Base-by-base conservation (phyloP, 441 rosid genomes). In the Brassica hybrid region DNA sequence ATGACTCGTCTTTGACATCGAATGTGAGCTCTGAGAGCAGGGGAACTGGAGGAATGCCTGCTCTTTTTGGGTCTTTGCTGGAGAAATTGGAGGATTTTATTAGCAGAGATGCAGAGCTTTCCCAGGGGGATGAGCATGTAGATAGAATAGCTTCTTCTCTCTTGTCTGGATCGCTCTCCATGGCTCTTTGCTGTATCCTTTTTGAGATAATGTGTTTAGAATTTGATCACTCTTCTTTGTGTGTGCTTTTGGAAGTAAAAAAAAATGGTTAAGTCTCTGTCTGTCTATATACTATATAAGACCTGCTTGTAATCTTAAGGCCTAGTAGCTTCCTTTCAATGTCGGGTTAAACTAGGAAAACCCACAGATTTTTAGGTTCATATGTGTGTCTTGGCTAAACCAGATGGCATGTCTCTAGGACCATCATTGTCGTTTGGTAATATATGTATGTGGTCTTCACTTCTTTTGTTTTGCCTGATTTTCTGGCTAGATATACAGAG, bases 181-280 rank as follows among this genome's bases (percentile, higher is more conserved):
- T 92, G 97, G 96, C 99, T 74, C 97, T 96, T 73, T 94, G 99
- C 73, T 94, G 98, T 96, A 94, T 96, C 99, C 97, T 90, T 6
- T 27, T 27, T n/a, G n/a, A n/a, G 30, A 27, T 4, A 4, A 27
- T 2, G 4, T 27, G 30, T 27, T 27, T 27, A 27, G 30, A 4
- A 27, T 27, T 27, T 27, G 30, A 27, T 19, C 30, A 27, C 30
- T 27, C 30, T 27, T 5, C 41, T 23, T 65, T 21, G 7, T 56
- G 18, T 18, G 10, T 14, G 9, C 18, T 41, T 58, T 11, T 7
- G 18, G 41, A 13, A 25, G 69, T 63, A 4, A 1, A 16, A 38
- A 14, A 18, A 32, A 32, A 32, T 2, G 17, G 6, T 3, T 65
- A 0, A 17, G 43, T 6, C 21, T 60, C 11, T 64, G 12, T 23